Evolutionary conservation across 78 protist genomes (phyloP), one percentile per base, ranked within the genome.

Genomic region (Polysphondylium violaceum): DNA sequence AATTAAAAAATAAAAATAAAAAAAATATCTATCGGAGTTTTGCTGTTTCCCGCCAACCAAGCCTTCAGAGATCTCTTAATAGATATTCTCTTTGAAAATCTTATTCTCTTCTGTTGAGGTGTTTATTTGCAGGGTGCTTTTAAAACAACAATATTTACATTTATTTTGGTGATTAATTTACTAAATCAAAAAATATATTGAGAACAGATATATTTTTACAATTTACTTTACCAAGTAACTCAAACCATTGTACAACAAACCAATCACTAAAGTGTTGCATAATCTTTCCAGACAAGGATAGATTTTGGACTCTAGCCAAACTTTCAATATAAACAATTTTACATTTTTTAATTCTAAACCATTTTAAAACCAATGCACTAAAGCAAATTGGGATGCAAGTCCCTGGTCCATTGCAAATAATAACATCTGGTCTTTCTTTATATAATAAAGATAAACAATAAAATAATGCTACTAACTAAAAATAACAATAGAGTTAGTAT

Each of bases 321-420:
- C 95, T 91, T 61, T 94, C 96, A 47, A 86, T 61, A 76, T 87
- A 94, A 74, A 94, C 19, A 51, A 94, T 76, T 36, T 64, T 72
- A 19, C 61, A 89, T 38, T 21, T 56, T 35, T 71, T 61, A 29
- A 68, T 16, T 16, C 74, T 25, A 14, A 92, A 17, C 50, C 58
- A 44, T 29, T 67, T 65, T 14, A 92, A 41, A n/a, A 94, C 1
- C 11, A 40, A 58, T 1, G 94, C 95, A 23, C 74, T n/a, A 27
- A 86, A 40, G 9, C 27, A 40, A 16, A 94, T 51, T 29, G 96
- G 96, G 1, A 94, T 76, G 60, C 96, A 94, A 17, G 96, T 94
- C 56, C 96, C 96, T 38, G 96, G 96, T 29, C 96, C 96, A 69
- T 94, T 94, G 56, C 93, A 89, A 3, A 94, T 14, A 12, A 94